Evolutionary conservation across 75 land plant species (phyloP).

Genomic region (Pseudotsuga menziesii): DNA sequence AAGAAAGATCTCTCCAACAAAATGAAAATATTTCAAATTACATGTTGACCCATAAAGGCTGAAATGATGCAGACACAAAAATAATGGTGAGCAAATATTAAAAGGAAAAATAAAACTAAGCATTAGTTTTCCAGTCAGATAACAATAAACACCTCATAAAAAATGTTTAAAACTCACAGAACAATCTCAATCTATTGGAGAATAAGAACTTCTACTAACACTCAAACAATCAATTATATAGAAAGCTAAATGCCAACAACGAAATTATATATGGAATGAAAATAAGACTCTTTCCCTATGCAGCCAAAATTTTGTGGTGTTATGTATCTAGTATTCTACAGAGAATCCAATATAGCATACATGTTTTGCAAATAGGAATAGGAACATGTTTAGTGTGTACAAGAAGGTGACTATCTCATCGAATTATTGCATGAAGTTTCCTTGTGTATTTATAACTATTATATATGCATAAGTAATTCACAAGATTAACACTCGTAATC

Average conservation of each 20-base stretch:
- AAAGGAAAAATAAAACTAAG: not conserved
- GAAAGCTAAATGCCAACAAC: no score
- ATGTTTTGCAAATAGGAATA: no score
- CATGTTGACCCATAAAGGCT: constrained; percentile 55
- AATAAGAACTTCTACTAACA: no score
- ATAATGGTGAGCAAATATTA: constrained; percentile 53
- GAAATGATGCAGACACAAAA: constrained; percentile 36
- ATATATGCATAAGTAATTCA: no score
- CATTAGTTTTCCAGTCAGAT: not conserved
- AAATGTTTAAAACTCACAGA: not conserved
- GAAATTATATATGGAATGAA: no score
- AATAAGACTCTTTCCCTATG: not conserved
- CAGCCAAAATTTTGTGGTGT: no score
- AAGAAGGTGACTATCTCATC: not conserved
- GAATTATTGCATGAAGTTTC: no score
- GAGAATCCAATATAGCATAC: no score
- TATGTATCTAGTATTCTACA: no score
- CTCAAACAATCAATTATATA: no score
- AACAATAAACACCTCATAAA: not conserved
- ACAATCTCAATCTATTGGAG: not conserved
- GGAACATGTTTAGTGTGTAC: constrained; percentile 14
- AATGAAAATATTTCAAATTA: constrained; percentile 33
- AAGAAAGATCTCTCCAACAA: constrained; percentile 52
- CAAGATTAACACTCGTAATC: no score
- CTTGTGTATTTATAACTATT: no score